Evolutionary conservation across 2,329 filamentous ascomycete genomes (phyloP).

Genomic region (Hypoxylon sp.): DNA sequence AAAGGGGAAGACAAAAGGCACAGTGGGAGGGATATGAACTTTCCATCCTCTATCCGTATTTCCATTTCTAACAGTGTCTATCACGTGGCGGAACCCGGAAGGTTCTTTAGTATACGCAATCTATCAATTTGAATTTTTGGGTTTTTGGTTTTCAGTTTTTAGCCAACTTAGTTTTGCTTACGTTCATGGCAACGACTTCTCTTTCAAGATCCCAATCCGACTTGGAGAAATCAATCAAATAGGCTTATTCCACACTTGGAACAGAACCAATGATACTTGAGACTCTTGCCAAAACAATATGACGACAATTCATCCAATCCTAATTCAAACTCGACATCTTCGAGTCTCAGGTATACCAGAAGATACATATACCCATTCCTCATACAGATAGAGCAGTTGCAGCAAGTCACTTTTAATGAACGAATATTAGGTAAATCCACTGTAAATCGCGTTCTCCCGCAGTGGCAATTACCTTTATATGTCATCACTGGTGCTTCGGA

Average conservation of each 20-base stretch:
- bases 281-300: constrained; percentile 15
- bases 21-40: too few species aligned
- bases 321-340: constrained; percentile 11
- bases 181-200: constrained; percentile 8
- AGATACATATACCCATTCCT: constrained; percentile 10
- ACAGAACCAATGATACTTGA: constrained; percentile 8
- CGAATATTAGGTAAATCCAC: constrained; percentile 3
- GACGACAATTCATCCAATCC: constrained; percentile 8
- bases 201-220: constrained; percentile 13
- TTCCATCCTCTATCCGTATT: too few species aligned
- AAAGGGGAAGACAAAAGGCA: too few species aligned
- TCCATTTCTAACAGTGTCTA: too few species aligned
- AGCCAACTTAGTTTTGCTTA: background rate
- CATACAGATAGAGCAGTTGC: constrained; percentile 17
- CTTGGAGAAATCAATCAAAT: constrained; percentile 12
- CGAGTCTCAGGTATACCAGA: constrained; percentile 6
- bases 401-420: constrained; percentile 7
- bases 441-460: constrained; percentile 6
- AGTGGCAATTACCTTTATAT: constrained; percentile 10
- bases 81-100: too few species aligned
- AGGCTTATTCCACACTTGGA: constrained; percentile 13
- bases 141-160: background rate
- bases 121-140: too few species aligned
- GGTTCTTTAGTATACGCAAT: background rate
- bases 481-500: background rate